Evolutionary conservation across 371 early-diverging fungal genomes (phyloP).

Genomic region (Batkoa obscura): DNA sequence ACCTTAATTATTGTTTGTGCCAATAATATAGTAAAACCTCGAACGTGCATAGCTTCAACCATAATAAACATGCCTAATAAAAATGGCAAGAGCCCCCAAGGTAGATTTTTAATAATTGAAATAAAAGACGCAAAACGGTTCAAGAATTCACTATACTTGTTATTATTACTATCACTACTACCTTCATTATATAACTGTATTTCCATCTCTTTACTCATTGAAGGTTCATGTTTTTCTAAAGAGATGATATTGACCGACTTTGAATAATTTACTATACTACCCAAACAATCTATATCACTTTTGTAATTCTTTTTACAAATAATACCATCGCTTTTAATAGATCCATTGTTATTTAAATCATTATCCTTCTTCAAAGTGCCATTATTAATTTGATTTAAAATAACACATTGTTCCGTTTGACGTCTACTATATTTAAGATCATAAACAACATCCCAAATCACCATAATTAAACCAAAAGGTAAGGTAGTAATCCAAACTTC

Average conservation of each 20-base stretch:
- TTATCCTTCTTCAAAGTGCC: too few species aligned
- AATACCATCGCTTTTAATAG: too few species aligned
- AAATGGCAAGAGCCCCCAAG: conserved; percentile 57
- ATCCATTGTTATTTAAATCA: too few species aligned
- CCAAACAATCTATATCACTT: too few species aligned
- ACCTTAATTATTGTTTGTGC: conserved; percentile 30
- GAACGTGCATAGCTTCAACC: conserved; percentile 38
- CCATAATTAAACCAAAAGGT: conserved; percentile 33
- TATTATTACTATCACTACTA: not conserved
- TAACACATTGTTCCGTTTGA: not conserved
- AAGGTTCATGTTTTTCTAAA: not conserved
- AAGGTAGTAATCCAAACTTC: conserved; percentile 49
- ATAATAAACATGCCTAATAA: conserved; percentile 66
- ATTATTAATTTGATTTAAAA: too few species aligned
- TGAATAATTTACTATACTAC: not conserved
- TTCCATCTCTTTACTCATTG: too few species aligned
- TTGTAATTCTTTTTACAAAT: too few species aligned
- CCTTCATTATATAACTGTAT: too few species aligned
- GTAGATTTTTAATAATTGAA: conserved; percentile 36
- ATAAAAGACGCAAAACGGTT: conserved; percentile 10
- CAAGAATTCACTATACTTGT: not conserved
- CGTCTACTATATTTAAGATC: not conserved
- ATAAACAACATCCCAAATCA: not conserved
- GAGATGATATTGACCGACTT: not conserved
- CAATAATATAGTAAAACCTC: conserved; percentile 49